A percentile compares a stretch with the other conserved stretches of the same genome.
phyloP scores from a whole-genome alignment of 2,329 filamentous ascomycete genomes.

The Metarhizium album region DNA sequence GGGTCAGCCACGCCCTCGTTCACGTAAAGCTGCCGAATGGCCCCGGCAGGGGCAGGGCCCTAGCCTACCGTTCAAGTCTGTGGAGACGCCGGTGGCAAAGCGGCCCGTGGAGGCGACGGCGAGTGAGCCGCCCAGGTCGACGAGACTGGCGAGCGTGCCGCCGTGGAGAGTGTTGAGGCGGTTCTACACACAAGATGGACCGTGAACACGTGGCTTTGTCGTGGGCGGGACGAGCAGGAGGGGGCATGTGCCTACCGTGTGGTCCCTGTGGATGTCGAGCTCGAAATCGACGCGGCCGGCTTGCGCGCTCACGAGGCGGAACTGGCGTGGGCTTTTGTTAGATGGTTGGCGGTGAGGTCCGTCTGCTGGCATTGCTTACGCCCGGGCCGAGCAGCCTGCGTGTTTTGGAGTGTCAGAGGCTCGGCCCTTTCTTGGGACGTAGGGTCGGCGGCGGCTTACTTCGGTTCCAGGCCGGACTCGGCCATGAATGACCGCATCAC shows the following conservation, averaged over 20 bases:
- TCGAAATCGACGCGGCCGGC: conserved; percentile 66
- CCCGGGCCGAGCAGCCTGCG: conserved; percentile 19
- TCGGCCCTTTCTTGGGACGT: background rate
- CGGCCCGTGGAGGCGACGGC: conserved; percentile 54
- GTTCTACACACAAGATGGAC: conserved; percentile 56
- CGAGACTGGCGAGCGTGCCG: conserved; percentile 68
- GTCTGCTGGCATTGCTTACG: conserved; percentile 7
- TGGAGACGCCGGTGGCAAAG: conserved; percentile 54
- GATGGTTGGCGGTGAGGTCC: background rate
- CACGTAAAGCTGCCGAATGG: no score
- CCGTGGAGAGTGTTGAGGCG: conserved; percentile 67
- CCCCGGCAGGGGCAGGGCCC: no score
- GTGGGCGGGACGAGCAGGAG: background rate
- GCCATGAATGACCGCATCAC: conserved; percentile 78
- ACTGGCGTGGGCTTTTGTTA: conserved; percentile 34
- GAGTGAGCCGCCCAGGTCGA: conserved; percentile 54
- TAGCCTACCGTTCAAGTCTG: conserved; percentile 49
- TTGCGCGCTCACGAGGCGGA: conserved; percentile 53
- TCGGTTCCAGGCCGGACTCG: conserved; percentile 80
- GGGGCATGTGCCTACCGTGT: conserved; percentile 45
- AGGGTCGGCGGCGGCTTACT: conserved; percentile 36
- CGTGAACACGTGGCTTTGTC: background rate
- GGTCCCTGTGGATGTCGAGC: conserved; percentile 61
- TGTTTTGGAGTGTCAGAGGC: background rate
- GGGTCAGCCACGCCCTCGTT: background rate